Percentiles rank a stretch among this genome's conserved stretches.
These are phyloP conservation scores for Nannochloropsis oceanica DNA, from an alignment of 108 stramenopile genomes.

Conservation along the genomic window DNA sequence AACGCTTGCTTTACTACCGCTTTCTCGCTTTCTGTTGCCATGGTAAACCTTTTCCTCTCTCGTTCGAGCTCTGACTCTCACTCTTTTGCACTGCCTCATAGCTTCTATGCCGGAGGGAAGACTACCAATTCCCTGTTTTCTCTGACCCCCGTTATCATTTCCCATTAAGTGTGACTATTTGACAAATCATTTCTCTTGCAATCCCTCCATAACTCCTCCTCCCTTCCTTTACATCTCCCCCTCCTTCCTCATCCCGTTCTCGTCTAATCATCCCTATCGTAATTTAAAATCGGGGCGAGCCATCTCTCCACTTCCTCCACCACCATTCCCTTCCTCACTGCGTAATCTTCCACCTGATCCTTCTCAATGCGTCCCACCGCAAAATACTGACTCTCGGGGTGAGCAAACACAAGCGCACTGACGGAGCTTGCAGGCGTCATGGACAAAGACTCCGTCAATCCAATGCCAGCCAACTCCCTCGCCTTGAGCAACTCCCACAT, in stretches of 20 bases:
- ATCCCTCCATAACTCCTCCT: not conserved
- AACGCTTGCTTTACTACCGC: no score
- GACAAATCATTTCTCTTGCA: no score
- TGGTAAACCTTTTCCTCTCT: no score
- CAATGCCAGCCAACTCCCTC: constrained; percentile 70
- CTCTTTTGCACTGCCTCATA: no score
- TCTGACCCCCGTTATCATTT: no score
- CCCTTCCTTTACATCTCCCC: not conserved
- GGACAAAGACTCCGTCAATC: constrained; percentile 73
- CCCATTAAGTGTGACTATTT: no score
- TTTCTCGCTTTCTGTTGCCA: no score
- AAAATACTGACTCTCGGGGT: constrained; percentile 83
- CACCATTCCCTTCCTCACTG: constrained; percentile 73
- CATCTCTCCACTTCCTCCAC: constrained; percentile 70
- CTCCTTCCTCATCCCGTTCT: not conserved
- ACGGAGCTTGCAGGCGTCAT: constrained; percentile 98
- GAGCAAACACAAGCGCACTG: constrained; percentile 91
- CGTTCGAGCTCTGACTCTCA: no score
- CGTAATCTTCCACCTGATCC: constrained; percentile 88
- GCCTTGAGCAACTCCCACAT: constrained; percentile 88
- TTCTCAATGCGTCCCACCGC: constrained; percentile 97
- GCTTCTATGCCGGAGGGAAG: no score
- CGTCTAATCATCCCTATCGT: constrained; percentile 51
- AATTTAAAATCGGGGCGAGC: constrained; percentile 92
- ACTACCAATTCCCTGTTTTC: no score